These are phyloP conservation scores for Podosphaera aphanis DNA, from an alignment of 2,329 filamentous ascomycete genomes.

Conservation along the genomic window DNA sequence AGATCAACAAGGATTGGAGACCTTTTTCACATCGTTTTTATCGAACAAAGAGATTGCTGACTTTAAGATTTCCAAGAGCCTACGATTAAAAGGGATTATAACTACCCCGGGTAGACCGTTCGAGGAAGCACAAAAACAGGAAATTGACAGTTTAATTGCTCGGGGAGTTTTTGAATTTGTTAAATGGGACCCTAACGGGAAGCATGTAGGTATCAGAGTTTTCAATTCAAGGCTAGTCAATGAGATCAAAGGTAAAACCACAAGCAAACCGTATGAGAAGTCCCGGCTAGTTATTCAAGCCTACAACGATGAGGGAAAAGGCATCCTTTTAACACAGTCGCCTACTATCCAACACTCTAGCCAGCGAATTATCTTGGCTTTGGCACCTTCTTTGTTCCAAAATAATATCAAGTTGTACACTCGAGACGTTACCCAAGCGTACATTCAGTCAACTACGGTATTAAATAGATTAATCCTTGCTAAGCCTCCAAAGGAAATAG, in stretches of 20 bases:
- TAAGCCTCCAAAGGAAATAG: neutral
- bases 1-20: no score
- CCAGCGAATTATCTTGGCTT: conserved; percentile 3
- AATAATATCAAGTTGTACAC: conserved; percentile 1
- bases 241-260: no score
- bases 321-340: conserved; percentile 3
- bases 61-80: no score
- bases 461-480: conserved; percentile 4
- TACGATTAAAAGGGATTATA: no score
- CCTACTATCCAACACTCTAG: conserved; percentile 4
- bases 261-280: no score
- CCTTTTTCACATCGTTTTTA: no score
- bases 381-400: neutral
- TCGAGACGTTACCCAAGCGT: conserved; percentile 3
- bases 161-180: neutral
- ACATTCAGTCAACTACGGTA: conserved; percentile 2
- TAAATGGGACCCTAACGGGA: neutral
- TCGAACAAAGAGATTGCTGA: no score
- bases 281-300: no score
- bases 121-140: neutral
- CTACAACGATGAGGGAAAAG: no score
- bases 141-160: neutral
- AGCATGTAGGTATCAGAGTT: no score
- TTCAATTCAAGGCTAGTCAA: no score
- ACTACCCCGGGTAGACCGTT: no score